Evolutionary conservation across 176 grass and related monocot genomes (phyloP).

Genomic region (Luzula sylvatica): DNA sequence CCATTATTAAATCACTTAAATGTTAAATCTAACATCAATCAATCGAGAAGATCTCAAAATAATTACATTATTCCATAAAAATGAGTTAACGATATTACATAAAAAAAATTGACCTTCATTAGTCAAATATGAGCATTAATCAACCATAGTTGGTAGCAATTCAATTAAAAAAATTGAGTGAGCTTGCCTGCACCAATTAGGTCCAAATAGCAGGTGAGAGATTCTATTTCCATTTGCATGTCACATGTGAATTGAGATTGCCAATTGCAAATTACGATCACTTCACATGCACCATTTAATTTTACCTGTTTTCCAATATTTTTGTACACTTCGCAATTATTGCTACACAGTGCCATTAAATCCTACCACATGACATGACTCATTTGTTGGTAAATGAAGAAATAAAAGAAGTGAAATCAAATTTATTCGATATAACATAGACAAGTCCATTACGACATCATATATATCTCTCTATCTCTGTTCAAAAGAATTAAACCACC

Average conservation of each 20-base stretch:
- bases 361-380: neutral
- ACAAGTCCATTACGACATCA: constrained; percentile 15
- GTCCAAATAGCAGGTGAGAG: constrained; percentile 8
- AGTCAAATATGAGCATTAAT: neutral
- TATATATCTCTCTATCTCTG: constrained; percentile 23
- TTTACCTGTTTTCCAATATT: neutral
- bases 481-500: constrained; percentile 70
- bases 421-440: constrained; percentile 2
- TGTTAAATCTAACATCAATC: too few species aligned
- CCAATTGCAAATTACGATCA: constrained; percentile 2
- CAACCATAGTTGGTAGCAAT: constrained; percentile 20
- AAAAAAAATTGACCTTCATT: too few species aligned
- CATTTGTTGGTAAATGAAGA: neutral
- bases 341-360: neutral
- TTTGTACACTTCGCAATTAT: too few species aligned
- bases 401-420: neutral
- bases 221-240: neutral
- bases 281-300: constrained; percentile 22
- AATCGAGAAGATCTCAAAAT: too few species aligned
- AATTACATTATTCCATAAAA: too few species aligned
- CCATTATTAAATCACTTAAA: too few species aligned
- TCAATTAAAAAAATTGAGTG: constrained; percentile 1
- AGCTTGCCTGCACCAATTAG: constrained; percentile 4
- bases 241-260: constrained; percentile 14
- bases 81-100: too few species aligned